Conservation (phyloP, 1,284 basidiomycete genomes). For the Lignosus rhinocerotis region DNA sequence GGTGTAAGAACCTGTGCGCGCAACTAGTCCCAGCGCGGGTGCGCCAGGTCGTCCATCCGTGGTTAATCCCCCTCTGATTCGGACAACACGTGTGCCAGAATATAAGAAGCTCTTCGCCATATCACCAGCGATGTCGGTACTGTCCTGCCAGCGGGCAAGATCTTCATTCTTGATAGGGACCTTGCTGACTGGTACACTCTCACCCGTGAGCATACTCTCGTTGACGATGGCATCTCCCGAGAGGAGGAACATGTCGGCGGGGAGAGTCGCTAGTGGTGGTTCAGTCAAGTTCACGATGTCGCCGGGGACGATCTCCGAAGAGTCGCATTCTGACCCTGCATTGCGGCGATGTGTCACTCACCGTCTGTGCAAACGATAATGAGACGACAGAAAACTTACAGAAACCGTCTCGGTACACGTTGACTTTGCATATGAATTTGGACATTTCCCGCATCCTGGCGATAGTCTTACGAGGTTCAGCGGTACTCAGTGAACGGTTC, state of each 20-base stretch:
- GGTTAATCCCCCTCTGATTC: conserved; percentile 74
- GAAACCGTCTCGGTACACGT: conserved; percentile 69
- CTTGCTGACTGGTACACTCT: conserved; percentile 94
- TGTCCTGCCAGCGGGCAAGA: conserved; percentile 68
- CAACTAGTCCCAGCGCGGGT: conserved; percentile 86
- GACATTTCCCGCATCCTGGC: conserved; percentile 97
- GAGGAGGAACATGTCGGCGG: conserved; percentile 90
- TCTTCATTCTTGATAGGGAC: conserved; percentile 74
- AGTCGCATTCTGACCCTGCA: conserved; percentile 75
- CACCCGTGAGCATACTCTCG: conserved; percentile 98
- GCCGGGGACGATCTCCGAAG: conserved; percentile 85
- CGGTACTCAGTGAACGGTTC: not conserved
- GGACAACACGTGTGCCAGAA: conserved; percentile 89
- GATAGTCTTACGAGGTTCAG: conserved; percentile 65
- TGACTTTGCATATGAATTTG: conserved; percentile 82
- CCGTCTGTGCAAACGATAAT: not conserved
- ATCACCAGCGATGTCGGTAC: conserved; percentile 67
- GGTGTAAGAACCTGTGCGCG: conserved; percentile 95
- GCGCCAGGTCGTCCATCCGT: conserved; percentile 53
- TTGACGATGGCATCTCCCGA: conserved; percentile 98
- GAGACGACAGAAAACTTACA: conserved; percentile 58
- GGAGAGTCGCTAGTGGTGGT: conserved; percentile 75
- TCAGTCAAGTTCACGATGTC: conserved; percentile 91
- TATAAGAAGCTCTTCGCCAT: conserved; percentile 89
- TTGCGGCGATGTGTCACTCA: not conserved